A percentile compares a stretch with the other conserved stretches of the same genome.
Evolutionary conservation across 2,329 filamentous ascomycete genomes (phyloP).

Genomic region (Claviceps arundinis): DNA sequence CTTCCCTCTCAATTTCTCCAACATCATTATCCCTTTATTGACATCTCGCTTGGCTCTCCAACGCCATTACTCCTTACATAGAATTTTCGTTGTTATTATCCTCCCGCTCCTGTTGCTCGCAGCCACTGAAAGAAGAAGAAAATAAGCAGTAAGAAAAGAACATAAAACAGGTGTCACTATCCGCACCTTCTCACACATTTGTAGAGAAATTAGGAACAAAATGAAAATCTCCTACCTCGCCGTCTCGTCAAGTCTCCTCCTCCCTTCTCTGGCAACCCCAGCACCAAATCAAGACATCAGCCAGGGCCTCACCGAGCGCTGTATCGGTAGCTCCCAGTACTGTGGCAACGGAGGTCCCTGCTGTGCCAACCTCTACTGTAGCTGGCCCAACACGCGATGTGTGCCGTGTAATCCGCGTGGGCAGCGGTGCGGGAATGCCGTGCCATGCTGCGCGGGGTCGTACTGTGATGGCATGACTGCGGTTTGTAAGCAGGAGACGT

Average conservation of each 20-base stretch:
- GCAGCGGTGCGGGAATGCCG: background rate
- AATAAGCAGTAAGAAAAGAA: background rate
- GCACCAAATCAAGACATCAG: background rate
- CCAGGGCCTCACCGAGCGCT: background rate
- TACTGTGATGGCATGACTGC: background rate
- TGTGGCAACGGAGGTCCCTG: background rate
- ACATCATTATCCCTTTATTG: too few species aligned
- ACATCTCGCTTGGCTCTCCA: too few species aligned
- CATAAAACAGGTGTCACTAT: background rate
- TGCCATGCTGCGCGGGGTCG: background rate
- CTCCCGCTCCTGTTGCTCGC: too few species aligned
- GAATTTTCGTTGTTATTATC: too few species aligned
- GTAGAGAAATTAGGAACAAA: background rate
- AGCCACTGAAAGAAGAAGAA: too few species aligned
- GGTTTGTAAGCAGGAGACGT: background rate
- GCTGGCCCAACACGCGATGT: background rate
- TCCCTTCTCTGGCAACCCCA: background rate
- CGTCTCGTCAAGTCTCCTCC: background rate
- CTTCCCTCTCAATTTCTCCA: too few species aligned
- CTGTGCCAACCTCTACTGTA: conserved; percentile 3
- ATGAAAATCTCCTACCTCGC: background rate
- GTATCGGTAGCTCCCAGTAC: background rate
- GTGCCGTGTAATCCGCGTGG: background rate
- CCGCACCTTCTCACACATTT: background rate
- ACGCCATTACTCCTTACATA: too few species aligned